These are phyloP conservation scores for Coemansia erecta DNA, from an alignment of 192 early-diverging fungal species.

Conservation along the genomic window DNA sequence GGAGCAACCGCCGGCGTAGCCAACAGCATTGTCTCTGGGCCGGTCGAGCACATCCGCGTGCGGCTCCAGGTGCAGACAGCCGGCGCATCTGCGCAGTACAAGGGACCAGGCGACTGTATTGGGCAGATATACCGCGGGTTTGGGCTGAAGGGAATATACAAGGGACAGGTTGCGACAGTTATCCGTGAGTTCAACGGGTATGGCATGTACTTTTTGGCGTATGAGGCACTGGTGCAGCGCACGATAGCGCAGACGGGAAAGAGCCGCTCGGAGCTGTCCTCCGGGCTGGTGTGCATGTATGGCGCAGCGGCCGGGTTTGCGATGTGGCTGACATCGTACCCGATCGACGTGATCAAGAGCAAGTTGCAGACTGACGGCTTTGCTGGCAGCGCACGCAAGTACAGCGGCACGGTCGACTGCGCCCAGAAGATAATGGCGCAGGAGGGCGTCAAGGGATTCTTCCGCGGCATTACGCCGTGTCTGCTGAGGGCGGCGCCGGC, in stretches of 20 bases:
- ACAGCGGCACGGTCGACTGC: constrained; percentile 76
- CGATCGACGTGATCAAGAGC: constrained; percentile 92
- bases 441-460: constrained; percentile 85
- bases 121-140: constrained; percentile 72
- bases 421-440: constrained; percentile 69
- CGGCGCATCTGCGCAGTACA: constrained; percentile 54
- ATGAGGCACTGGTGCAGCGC: constrained; percentile 85
- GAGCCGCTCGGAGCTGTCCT: constrained; percentile 69
- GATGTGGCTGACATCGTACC: constrained; percentile 85
- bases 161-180: constrained; percentile 85
- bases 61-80: constrained; percentile 91
- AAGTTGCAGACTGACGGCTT: constrained; percentile 94
- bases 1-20: constrained; percentile 86
- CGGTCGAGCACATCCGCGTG: constrained; percentile 95
- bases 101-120: constrained; percentile 83
- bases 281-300: constrained; percentile 73
- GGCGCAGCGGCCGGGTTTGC: constrained; percentile 84
- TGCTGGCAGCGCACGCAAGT: constrained; percentile 60
- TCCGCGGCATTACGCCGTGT: constrained; percentile 78
- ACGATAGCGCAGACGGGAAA: constrained; percentile 60
- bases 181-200: constrained; percentile 90
- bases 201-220: constrained; percentile 90
- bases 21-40: constrained; percentile 86
- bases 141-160: constrained; percentile 82
- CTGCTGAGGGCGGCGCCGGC: constrained; percentile 91